Evolutionary conservation across 768 basidiomycete species (phyloP), one percentile per base, ranked within the genome.

Genomic region (Tylopilus felleus): DNA sequence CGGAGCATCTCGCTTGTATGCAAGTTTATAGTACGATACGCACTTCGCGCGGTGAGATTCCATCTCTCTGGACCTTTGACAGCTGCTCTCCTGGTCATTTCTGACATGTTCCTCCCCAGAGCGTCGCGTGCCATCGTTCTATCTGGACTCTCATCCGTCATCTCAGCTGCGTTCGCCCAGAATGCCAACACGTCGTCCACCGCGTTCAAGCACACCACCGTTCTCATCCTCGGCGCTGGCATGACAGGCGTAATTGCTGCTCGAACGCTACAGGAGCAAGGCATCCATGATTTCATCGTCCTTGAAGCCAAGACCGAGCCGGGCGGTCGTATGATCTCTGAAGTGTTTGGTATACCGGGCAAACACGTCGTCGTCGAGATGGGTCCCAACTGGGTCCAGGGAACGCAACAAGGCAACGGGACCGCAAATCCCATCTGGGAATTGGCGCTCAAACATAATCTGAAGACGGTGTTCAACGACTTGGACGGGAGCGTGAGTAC

Each of bases 191-290:
- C 47, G n/a, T 17, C 44, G 13, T 35, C 51, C 28, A 43, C 56
- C 36, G 14, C 47, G n/a, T 40, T 58, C 19, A 61, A 53, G 25
- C 51, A 62, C 35, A 62, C 64, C 13, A 73, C 63, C 8, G 77
- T 85, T 14, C 75, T 87, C 38, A 81, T 87, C 48, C 75, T 86
- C 23, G 86, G 86, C 5, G 85, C 83, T 29, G 85, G 86, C 9
- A 77, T 86, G 38, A 70, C 86, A 5, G 86, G 86, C 10, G 71
- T 86, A 19, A 82, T 83, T 33, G 84, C 85, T 10, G 86, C 86
- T 13, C 77, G 80, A 27, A 80, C 83, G 0, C 72, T 86, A 8
- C 75, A 83, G 43, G 67, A 77, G 44, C 69, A 75, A 22, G 81
- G 81, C 5, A 75, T 85, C 57, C 56, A 75, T n/a, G 74, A 84